phyloP scores from a whole-genome alignment of 202 grass and related monocot species.

The Carex arenaria region DNA sequence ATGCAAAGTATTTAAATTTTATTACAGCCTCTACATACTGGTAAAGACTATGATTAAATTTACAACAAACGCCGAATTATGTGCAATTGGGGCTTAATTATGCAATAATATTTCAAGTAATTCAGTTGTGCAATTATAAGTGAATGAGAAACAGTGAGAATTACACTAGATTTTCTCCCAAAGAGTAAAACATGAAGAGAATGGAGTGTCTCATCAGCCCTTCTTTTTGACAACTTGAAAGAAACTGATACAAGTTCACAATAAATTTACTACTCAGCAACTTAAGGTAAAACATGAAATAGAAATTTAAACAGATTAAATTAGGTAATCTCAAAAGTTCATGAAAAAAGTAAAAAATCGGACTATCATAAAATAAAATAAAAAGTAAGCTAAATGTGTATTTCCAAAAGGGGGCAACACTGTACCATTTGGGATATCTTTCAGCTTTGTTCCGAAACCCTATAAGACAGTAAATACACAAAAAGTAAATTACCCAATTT shows the following conservation, averaged over 20 bases:
- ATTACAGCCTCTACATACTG: too few species aligned
- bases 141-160: not conserved
- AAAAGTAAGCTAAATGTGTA: not conserved
- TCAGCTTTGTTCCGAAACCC: constrained; percentile 90
- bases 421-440: constrained; percentile 88
- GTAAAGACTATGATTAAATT: too few species aligned
- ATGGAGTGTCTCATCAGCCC: constrained; percentile 71
- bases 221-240: constrained; percentile 93
- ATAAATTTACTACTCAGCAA: not conserved
- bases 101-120: not conserved
- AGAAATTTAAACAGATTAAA: not conserved
- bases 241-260: constrained; percentile 45
- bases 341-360: not conserved
- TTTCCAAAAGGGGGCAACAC: not conserved
- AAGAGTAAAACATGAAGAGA: constrained; percentile 74
- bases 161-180: constrained; percentile 84
- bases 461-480: constrained; percentile 38
- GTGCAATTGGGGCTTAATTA: not conserved
- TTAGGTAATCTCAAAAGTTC: not conserved
- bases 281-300: not conserved
- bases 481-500: not conserved
- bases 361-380: not conserved
- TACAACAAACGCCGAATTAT: too few species aligned
- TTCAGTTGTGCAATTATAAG: not conserved
- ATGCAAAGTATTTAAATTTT: not conserved